Evolutionary conservation across 768 basidiomycete genomes (phyloP), one percentile per base, ranked within the genome.

Genomic region (Pluteus cervinus): DNA sequence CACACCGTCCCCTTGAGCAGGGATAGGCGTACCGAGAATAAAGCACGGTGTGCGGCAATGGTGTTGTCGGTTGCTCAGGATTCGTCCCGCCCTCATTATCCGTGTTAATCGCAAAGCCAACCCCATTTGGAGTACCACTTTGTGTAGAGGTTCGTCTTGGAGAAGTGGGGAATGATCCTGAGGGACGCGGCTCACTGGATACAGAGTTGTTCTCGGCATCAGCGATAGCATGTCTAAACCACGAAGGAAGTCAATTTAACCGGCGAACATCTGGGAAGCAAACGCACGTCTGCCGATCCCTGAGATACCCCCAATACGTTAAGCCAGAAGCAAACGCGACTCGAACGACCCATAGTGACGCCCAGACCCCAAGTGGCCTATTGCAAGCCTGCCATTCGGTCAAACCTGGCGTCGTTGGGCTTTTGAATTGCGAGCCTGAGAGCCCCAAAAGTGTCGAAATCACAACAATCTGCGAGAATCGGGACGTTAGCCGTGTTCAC

Each of bases 291-390:
- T 42, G 39, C 24, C 47, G 51, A 52, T 58, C 51, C 55, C 60
- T 53, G 46, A 42, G 40, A 57, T 65, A 80, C 29, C 62, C 63
- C 77, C 79, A 79, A 37, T 66, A 61, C 1, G 69, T 58, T 42
- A 79, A 48, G 31, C 52, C 43, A n/a, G 60, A 56, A 7, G 69
- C 68, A 25, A 76, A 50, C 11, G 52, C 54, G 7, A 70, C 66
- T 30, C 75, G 62, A 16, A 65, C 57, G 23, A 75, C 47, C 74
- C 79, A 81, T 3, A 81, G 54, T 30, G 64, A 60, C 40, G 71
- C 65, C 79, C 79, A 81, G 6, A 58, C 60, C 2, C 79, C 78
- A 11, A 81, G 51, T 4, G 78, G 78, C 20, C 68, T 61, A 15
- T 55, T 56, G 43, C 78, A 81, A 0, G 72, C 74, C 20, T 56